Evolutionary conservation across 1,139 yeast species (phyloP).

Genomic region (Scheffersomyces illinoinensis): DNA sequence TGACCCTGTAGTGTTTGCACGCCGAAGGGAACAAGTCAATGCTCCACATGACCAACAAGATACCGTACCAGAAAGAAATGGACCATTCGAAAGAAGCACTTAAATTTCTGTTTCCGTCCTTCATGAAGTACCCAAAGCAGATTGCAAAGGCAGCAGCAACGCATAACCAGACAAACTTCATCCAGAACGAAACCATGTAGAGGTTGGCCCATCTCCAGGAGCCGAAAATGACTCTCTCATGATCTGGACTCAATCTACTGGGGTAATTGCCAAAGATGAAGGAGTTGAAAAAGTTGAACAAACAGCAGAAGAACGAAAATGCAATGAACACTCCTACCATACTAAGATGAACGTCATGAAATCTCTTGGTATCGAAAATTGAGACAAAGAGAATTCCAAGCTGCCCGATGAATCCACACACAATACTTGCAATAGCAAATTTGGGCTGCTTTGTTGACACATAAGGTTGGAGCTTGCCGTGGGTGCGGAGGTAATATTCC

Average conservation of each 20-base stretch:
- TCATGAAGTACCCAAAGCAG: slow-evolving; percentile 58
- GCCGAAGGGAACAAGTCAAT: slow-evolving; percentile 74
- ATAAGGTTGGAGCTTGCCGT: slow-evolving; percentile 55
- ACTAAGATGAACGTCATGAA: slow-evolving; percentile 60
- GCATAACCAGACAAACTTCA: slow-evolving; percentile 65
- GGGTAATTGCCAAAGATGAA: slow-evolving; percentile 61
- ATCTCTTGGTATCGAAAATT: slow-evolving; percentile 66
- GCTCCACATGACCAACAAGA: slow-evolving; percentile 63
- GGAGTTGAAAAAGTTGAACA: slow-evolving; percentile 61
- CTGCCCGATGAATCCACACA: slow-evolving; percentile 65
- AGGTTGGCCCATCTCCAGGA: slow-evolving; percentile 36
- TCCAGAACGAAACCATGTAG: slow-evolving; percentile 50
- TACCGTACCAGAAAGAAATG: slow-evolving; percentile 79
- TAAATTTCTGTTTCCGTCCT: slow-evolving; percentile 34
- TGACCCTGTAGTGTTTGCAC: slow-evolving; percentile 17
- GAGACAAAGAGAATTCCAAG: slow-evolving; percentile 75
- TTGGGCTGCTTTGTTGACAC: slow-evolving; percentile 47
- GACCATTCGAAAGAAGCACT: slow-evolving; percentile 81
- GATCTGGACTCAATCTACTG: slow-evolving; percentile 39
- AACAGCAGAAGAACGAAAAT: slow-evolving; percentile 64
- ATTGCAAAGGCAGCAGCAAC: slow-evolving; percentile 73
- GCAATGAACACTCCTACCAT: slow-evolving; percentile 77
- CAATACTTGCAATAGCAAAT: slow-evolving; percentile 53
- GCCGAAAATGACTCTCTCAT: slow-evolving; percentile 44
- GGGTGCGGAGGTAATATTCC: slow-evolving; percentile 56